Conservation (phyloP, 1,284 basidiomycete species). For the Fomitopsis schrenkii region DNA sequence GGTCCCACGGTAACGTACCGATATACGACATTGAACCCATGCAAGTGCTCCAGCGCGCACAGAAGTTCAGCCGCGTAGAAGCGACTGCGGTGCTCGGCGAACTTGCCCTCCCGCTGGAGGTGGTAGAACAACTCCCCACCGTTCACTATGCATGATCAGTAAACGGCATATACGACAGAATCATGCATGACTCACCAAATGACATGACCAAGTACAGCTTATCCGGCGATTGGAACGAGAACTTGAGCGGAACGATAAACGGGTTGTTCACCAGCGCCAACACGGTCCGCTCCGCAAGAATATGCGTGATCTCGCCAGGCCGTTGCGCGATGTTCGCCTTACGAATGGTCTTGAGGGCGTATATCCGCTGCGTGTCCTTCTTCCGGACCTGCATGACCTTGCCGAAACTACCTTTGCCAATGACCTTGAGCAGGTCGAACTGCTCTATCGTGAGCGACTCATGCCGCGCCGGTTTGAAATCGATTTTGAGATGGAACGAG, state of each 20-base stretch:
- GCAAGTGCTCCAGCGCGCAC: constrained; percentile 93
- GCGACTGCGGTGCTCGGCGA: constrained; percentile 89
- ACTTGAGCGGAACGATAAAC: constrained; percentile 98
- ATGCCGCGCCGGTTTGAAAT: constrained; percentile 84
- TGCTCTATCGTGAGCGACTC: constrained; percentile 90
- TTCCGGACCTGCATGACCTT: constrained; percentile 99
- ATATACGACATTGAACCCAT: constrained; percentile 98
- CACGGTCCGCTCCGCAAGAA: constrained; percentile 95
- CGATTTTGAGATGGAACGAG: constrained; percentile 94
- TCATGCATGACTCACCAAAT: constrained; percentile 55
- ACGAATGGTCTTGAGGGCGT: constrained; percentile 97
- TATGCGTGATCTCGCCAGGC: constrained; percentile 97
- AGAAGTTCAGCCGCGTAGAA: constrained; percentile 97
- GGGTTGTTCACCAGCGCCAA: constrained; percentile 97
- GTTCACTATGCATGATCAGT: constrained; percentile 58
- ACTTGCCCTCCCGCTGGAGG: constrained; percentile 93
- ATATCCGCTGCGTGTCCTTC: constrained; percentile 97
- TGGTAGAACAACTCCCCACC: constrained; percentile 99
- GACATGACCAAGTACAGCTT: constrained; percentile 98
- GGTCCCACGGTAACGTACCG: constrained; percentile 46
- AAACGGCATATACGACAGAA: background rate
- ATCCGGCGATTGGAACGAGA: constrained; percentile 97
- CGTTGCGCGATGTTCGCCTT: constrained; percentile 98
- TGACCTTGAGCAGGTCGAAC: constrained; percentile 97
- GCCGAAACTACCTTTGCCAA: constrained; percentile 97